Conservation (phyloP, 2,329 filamentous ascomycete species). For the Thielaviopsis punctulata region DNA sequence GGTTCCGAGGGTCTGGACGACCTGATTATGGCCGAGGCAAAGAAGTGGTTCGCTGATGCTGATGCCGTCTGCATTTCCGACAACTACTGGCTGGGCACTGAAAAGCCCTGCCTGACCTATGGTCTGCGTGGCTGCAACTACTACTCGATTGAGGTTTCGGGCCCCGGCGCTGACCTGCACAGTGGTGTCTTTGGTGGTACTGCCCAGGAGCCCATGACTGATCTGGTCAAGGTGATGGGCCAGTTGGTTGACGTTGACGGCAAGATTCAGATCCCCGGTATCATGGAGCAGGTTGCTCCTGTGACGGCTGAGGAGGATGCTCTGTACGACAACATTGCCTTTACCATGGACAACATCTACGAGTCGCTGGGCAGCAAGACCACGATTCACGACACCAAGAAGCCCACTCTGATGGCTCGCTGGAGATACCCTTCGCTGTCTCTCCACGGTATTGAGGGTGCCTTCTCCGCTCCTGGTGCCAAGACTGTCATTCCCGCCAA, state of each 20-base stretch:
- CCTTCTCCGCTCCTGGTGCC: slow-evolving; percentile 79
- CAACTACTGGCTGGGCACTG: slow-evolving; percentile 98
- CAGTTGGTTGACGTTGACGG: slow-evolving; percentile 78
- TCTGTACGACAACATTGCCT: slow-evolving; percentile 80
- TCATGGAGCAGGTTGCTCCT: slow-evolving; percentile 83
- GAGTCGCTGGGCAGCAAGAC: slow-evolving; percentile 82
- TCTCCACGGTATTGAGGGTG: slow-evolving; percentile 86
- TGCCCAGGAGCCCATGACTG: slow-evolving; percentile 96
- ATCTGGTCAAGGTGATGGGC: slow-evolving; percentile 66
- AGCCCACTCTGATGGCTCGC: slow-evolving; percentile 81
- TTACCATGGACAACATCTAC: slow-evolving; percentile 91
- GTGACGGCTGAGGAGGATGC: slow-evolving; percentile 71
- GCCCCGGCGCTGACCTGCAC: slow-evolving; percentile 85
- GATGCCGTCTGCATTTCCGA: slow-evolving; percentile 97
- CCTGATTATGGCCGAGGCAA: slow-evolving; percentile 77
- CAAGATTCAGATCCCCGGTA: slow-evolving; percentile 85
- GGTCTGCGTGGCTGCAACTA: slow-evolving; percentile 96
- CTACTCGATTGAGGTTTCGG: slow-evolving; percentile 81
- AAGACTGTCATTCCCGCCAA: slow-evolving; percentile 99
- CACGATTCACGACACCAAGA: slow-evolving; percentile 74
- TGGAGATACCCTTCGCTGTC: slow-evolving; percentile 93
- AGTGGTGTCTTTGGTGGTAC: slow-evolving; percentile 94
- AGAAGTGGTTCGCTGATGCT: slow-evolving; percentile 86
- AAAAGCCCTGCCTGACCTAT: slow-evolving; percentile 96
- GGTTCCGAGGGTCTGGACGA: slow-evolving; percentile 93